These are phyloP conservation scores for Blastobotrys buckinghamii DNA, from an alignment of 1,139 yeast species.

Conservation along the genomic window DNA sequence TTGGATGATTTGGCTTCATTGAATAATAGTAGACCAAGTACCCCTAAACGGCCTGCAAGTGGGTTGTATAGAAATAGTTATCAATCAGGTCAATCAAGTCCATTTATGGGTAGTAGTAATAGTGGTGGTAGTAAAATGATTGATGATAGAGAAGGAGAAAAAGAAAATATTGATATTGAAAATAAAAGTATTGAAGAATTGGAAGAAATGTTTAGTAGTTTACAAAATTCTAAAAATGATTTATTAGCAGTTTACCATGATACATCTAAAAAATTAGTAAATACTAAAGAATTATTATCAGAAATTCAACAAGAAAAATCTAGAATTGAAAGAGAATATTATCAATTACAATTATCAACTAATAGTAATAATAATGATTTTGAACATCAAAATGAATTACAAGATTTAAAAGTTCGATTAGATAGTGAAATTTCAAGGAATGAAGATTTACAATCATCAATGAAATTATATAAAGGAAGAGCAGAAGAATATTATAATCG, in stretches of 20 bases:
- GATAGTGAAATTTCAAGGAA: conserved; percentile 50
- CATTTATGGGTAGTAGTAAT: neutral
- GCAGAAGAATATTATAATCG: conserved; percentile 72
- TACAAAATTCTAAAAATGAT: conserved; percentile 37
- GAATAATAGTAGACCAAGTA: conserved; percentile 13
- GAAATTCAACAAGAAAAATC: conserved; percentile 43
- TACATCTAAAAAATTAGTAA: conserved; percentile 44
- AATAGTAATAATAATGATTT: neutral
- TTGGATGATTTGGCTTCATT: conserved; percentile 24
- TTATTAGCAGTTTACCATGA: conserved; percentile 52
- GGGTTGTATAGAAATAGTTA: neutral
- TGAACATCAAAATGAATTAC: conserved; percentile 14
- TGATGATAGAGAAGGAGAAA: conserved; percentile 2
- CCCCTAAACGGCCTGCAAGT: conserved; percentile 20
- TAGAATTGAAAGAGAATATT: conserved; percentile 45
- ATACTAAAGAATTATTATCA: conserved; percentile 47
- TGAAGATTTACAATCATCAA: conserved; percentile 46
- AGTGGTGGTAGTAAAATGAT: neutral
- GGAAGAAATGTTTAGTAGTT: conserved; percentile 20
- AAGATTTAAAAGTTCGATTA: conserved; percentile 41
- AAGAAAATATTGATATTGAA: conserved; percentile 20
- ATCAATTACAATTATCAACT: conserved; percentile 31
- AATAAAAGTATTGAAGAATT: conserved; percentile 23
- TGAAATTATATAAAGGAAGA: conserved; percentile 61
- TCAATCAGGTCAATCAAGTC: neutral